A percentile compares a stretch with the other conserved stretches of the same genome.
Conservation (phyloP, 805 yeast genomes). For the Myxozyma lipomycoides region DNA sequence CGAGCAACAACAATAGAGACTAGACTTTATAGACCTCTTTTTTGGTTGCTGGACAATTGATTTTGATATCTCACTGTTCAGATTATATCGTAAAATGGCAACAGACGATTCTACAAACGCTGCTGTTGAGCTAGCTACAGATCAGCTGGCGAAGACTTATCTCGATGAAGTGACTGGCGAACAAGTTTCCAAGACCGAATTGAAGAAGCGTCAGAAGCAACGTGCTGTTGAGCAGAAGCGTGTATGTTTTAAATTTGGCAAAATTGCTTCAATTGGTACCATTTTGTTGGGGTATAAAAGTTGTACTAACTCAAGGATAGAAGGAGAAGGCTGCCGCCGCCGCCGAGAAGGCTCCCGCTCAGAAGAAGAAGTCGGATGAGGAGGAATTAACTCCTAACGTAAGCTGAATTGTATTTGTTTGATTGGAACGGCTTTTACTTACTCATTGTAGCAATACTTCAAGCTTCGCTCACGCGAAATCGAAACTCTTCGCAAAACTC, state of each 20-base stretch:
- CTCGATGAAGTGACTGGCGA: constrained; percentile 95
- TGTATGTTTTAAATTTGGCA: constrained; percentile 28
- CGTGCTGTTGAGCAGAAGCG: constrained; percentile 83
- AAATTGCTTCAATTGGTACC: neutral
- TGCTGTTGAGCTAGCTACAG: constrained; percentile 53
- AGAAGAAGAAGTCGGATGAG: constrained; percentile 48
- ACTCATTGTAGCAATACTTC: constrained; percentile 56
- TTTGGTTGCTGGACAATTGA: neutral
- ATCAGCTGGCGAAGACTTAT: constrained; percentile 53
- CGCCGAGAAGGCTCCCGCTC: constrained; percentile 36
- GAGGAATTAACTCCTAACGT: constrained; percentile 82
- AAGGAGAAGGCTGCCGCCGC: constrained; percentile 81
- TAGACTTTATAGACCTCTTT: neutral
- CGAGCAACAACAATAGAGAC: neutral
- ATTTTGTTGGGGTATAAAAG: neutral
- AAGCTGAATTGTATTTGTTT: neutral
- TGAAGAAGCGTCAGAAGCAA: constrained; percentile 90
- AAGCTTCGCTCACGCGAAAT: constrained; percentile 91
- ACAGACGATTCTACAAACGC: too few relatives aligned
- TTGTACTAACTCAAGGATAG: constrained; percentile 5
- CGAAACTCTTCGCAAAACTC: constrained; percentile 66
- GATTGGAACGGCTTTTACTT: neutral
- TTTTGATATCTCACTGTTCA: neutral
- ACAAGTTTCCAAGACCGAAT: constrained; percentile 90
- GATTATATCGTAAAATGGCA: too few relatives aligned